These are phyloP conservation scores for Sporisorium iseilematis-ciliati DNA, from an alignment of 1,284 basidiomycete species.

Conservation along the genomic window DNA sequence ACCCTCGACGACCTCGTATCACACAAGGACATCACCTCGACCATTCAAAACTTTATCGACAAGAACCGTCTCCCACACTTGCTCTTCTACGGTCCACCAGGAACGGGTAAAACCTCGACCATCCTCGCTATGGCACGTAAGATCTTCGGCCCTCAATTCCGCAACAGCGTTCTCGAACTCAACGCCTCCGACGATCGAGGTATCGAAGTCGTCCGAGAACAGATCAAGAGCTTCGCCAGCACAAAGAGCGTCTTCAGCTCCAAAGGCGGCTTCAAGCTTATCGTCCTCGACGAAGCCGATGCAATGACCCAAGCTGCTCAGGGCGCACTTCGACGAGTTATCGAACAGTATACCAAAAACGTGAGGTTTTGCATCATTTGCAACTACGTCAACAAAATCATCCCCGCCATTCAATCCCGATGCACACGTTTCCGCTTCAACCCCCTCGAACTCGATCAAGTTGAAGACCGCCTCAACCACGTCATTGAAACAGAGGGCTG, in stretches of 20 bases:
- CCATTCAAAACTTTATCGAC: conserved; percentile 82
- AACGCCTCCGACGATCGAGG: conserved; percentile 98
- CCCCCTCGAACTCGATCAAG: conserved; percentile 87
- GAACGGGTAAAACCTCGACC: conserved; percentile 96
- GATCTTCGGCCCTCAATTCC: conserved; percentile 84
- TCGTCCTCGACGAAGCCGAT: conserved; percentile 98
- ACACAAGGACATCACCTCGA: conserved; percentile 67
- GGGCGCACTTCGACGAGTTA: conserved; percentile 92
- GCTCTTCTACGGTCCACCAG: conserved; percentile 97
- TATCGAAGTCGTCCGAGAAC: conserved; percentile 97
- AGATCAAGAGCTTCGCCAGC: conserved; percentile 98
- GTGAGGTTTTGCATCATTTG: conserved; percentile 99
- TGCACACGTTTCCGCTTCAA: conserved; percentile 96
- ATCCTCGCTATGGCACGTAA: conserved; percentile 95
- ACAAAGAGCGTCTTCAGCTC: conserved; percentile 83
- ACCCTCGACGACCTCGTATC: conserved; percentile 67
- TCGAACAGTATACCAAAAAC: conserved; percentile 98
- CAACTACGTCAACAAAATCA: conserved; percentile 99
- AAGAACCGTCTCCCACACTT: conserved; percentile 94
- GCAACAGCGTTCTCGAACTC: conserved; percentile 95
- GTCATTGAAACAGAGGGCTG: conserved; percentile 89
- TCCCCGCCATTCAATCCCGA: conserved; percentile 96
- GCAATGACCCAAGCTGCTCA: conserved; percentile 99
- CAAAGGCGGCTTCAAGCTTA: conserved; percentile 82
- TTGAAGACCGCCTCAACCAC: conserved; percentile 82